These are phyloP conservation scores for Salix dunnii DNA, from an alignment of 345 rosid genomes.

Conservation along the genomic window DNA sequence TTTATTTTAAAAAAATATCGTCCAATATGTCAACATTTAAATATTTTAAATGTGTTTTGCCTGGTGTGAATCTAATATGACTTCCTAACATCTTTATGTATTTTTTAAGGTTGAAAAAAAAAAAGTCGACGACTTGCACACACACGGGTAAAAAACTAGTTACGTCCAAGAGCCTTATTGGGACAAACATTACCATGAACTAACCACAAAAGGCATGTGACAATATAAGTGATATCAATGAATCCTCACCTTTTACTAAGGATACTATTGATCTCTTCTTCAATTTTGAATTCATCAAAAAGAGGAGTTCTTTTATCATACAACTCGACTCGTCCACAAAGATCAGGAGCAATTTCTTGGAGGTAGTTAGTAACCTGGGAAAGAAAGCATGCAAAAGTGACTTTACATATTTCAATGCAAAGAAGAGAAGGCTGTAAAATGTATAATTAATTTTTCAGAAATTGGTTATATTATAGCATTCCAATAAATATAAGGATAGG, in stretches of 20 bases:
- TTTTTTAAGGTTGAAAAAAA: too few species aligned
- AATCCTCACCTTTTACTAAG: constrained; percentile 79
- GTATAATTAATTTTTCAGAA: not conserved
- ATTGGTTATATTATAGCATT: not conserved
- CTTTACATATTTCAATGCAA: constrained; percentile 2
- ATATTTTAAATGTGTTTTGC: too few species aligned
- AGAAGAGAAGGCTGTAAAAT: constrained; percentile 3
- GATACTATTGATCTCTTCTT: constrained; percentile 79
- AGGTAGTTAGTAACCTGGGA: constrained; percentile 87
- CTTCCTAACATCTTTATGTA: not conserved
- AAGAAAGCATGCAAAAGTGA: not conserved
- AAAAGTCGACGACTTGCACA: too few species aligned
- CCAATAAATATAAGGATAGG: not conserved
- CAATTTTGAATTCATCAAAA: constrained; percentile 79
- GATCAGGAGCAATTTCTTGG: constrained; percentile 96
- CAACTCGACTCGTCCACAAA: constrained; percentile 81
- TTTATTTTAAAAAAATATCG: not conserved
- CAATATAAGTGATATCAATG: constrained; percentile 3
- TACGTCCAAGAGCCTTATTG: not conserved
- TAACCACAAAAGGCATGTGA: not conserved
- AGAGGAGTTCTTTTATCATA: constrained; percentile 70
- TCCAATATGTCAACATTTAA: too few species aligned
- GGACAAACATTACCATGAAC: not conserved
- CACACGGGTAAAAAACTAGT: too few species aligned
- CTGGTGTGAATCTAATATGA: not conserved